Evolutionary conservation across 352 stramenopile genomes (phyloP).

Genomic region (Pythium periplocum): DNA sequence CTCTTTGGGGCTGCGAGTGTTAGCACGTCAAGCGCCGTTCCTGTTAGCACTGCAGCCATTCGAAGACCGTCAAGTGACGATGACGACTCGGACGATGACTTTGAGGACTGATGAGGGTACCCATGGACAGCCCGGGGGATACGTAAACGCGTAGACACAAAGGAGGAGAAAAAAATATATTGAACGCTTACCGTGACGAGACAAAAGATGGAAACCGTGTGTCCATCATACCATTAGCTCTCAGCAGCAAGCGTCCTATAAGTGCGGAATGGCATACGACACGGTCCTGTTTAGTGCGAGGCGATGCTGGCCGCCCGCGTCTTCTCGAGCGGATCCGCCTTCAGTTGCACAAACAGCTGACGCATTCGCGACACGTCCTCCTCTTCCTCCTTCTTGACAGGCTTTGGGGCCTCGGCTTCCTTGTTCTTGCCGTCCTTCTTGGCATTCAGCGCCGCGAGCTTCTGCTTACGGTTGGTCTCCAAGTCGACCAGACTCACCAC

Average conservation of each 20-base stretch:
- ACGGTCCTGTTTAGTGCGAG: background rate
- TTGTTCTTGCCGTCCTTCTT: conserved; percentile 47
- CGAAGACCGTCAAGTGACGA: conserved; percentile 1
- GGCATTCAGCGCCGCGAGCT: conserved; percentile 51
- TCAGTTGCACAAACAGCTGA: conserved; percentile 92
- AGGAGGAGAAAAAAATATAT: too few relatives aligned
- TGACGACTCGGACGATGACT: conserved; percentile 18
- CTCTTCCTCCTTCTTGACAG: conserved; percentile 62
- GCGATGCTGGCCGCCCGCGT: conserved; percentile 33
- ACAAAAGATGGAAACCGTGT: too few relatives aligned
- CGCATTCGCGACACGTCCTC: conserved; percentile 90
- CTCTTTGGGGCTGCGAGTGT: conserved; percentile 20
- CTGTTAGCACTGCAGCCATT: background rate
- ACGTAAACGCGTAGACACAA: too few relatives aligned
- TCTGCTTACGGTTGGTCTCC: conserved; percentile 70
- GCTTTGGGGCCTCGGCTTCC: conserved; percentile 29
- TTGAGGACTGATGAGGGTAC: conserved; percentile 12
- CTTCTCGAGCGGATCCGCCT: conserved; percentile 87
- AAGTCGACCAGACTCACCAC: conserved; percentile 93
- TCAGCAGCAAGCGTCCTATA: too few relatives aligned
- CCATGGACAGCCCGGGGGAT: background rate
- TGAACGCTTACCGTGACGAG: too few relatives aligned
- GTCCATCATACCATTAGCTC: too few relatives aligned
- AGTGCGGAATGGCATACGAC: too few relatives aligned
- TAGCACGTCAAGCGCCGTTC: background rate